Conservation (phyloP, 441 rosid species). For the Breynia disticha region DNA sequence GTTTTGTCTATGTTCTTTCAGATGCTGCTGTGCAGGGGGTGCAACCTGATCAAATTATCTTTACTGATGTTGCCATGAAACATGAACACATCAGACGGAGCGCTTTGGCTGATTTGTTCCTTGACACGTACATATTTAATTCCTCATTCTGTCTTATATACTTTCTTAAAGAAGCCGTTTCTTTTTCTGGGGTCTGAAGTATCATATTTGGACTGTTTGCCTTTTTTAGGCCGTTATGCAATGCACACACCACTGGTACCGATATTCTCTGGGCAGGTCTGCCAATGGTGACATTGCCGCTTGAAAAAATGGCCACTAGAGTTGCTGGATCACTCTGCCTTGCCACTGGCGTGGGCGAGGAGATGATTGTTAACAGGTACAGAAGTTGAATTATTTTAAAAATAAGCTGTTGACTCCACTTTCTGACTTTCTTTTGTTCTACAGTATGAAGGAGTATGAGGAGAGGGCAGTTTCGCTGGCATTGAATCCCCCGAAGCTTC, state of each 20-base stretch:
- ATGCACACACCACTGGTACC: slow-evolving; percentile 98
- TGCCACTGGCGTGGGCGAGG: slow-evolving; percentile 96
- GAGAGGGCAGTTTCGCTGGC: slow-evolving; percentile 91
- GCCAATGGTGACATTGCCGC: slow-evolving; percentile 91
- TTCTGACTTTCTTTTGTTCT: not conserved
- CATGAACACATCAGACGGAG: slow-evolving; percentile 91
- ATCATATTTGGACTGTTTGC: not conserved
- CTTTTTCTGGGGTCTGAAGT: not conserved
- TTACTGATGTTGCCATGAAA: slow-evolving; percentile 99
- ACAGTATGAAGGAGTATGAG: slow-evolving; percentile 87
- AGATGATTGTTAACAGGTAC: slow-evolving; percentile 90
- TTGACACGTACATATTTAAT: slow-evolving; percentile 56
- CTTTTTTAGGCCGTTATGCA: slow-evolving; percentile 77
- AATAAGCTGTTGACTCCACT: too few species aligned
- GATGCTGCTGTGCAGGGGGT: slow-evolving; percentile 90
- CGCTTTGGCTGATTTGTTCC: slow-evolving; percentile 90
- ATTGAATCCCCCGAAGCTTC: slow-evolving; percentile 54
- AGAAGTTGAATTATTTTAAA: not conserved
- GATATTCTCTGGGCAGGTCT: slow-evolving; percentile 98
- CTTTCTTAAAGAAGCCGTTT: slow-evolving; percentile 2
- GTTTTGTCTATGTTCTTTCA: slow-evolving; percentile 18
- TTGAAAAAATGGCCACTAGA: slow-evolving; percentile 99
- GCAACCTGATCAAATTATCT: slow-evolving; percentile 84
- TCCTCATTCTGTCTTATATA: not conserved
- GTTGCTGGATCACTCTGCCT: slow-evolving; percentile 98